Conservation (phyloP, 164 flowering plant genomes). For the Taxillus chinensis region DNA sequence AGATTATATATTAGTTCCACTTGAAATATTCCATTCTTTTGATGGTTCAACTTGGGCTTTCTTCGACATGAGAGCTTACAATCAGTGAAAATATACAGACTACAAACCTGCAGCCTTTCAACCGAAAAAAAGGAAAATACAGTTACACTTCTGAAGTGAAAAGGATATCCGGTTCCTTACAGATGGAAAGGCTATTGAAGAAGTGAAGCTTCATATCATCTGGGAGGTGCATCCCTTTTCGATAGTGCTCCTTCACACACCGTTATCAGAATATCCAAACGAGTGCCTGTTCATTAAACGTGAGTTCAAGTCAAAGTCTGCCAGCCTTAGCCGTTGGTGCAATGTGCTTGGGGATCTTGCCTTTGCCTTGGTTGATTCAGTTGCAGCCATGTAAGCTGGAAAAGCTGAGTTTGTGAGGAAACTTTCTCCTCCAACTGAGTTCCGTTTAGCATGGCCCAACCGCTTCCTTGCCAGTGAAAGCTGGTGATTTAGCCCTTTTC, state of each 20-base stretch:
- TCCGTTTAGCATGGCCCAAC: slow-evolving; percentile 19
- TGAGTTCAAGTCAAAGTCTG: slow-evolving; percentile 28
- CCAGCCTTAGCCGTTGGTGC: slow-evolving; percentile 35
- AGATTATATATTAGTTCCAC: too few relatives aligned
- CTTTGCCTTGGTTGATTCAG: slow-evolving; percentile 68
- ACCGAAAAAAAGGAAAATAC: too few relatives aligned
- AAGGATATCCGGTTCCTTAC: too few relatives aligned
- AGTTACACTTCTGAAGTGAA: too few relatives aligned
- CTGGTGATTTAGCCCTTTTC: slow-evolving; percentile 16
- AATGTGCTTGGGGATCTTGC: slow-evolving; percentile 65
- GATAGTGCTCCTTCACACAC: slow-evolving; percentile 15
- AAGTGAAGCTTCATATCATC: slow-evolving; percentile 7
- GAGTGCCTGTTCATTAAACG: slow-evolving; percentile 23
- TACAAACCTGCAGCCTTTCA: too few relatives aligned
- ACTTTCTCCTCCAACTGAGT: slow-evolving; percentile 20
- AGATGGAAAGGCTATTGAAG: too few relatives aligned
- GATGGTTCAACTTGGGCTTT: too few relatives aligned
- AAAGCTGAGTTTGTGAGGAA: slow-evolving; percentile 34
- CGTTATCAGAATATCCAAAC: slow-evolving; percentile 32
- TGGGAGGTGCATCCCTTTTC: slow-evolving; percentile 15
- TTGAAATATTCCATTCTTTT: too few relatives aligned
- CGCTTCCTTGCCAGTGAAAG: slow-evolving; percentile 27
- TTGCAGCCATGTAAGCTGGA: slow-evolving; percentile 69
- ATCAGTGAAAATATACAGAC: too few relatives aligned
- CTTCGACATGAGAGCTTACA: too few relatives aligned